Evolutionary conservation across 306 rosid species (phyloP).

Genomic region (Quercus dentata): DNA sequence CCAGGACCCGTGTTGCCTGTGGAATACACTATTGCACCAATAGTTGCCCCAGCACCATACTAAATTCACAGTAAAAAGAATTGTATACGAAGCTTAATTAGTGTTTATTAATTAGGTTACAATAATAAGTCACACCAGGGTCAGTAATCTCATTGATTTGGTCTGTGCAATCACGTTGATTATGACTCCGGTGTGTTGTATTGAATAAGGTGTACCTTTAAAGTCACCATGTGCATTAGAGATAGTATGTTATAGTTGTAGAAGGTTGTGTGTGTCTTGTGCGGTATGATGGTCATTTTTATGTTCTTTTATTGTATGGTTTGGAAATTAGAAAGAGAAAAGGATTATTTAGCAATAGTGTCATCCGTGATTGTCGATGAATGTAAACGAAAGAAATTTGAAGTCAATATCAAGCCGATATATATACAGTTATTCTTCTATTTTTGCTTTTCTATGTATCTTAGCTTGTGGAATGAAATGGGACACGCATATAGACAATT

Average conservation of each 20-base stretch:
- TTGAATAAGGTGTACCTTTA: not conserved
- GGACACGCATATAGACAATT: too few relatives aligned
- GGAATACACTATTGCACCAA: not conserved
- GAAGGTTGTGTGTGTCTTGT: not conserved
- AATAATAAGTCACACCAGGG: not conserved
- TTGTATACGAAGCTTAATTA: not conserved
- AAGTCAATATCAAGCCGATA: too few relatives aligned
- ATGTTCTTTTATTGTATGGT: not conserved
- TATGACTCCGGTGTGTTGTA: not conserved
- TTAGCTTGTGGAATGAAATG: too few relatives aligned
- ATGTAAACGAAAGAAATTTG: too few relatives aligned
- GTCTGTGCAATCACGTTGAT: not conserved
- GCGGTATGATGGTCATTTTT: not conserved
- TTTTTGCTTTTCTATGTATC: too few relatives aligned
- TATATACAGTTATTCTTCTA: not conserved
- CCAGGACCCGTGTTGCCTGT: conserved; percentile 2
- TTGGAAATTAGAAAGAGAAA: not conserved
- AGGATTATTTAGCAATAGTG: not conserved
- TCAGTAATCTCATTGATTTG: not conserved
- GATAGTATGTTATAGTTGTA: not conserved
- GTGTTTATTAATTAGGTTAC: not conserved
- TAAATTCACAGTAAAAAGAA: not conserved
- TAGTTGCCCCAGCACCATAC: conserved; percentile 33
- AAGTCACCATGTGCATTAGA: not conserved
- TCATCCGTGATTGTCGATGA: not conserved